Conservation (phyloP, 2,329 filamentous ascomycete species). For the Biscogniauxia sp. region DNA sequence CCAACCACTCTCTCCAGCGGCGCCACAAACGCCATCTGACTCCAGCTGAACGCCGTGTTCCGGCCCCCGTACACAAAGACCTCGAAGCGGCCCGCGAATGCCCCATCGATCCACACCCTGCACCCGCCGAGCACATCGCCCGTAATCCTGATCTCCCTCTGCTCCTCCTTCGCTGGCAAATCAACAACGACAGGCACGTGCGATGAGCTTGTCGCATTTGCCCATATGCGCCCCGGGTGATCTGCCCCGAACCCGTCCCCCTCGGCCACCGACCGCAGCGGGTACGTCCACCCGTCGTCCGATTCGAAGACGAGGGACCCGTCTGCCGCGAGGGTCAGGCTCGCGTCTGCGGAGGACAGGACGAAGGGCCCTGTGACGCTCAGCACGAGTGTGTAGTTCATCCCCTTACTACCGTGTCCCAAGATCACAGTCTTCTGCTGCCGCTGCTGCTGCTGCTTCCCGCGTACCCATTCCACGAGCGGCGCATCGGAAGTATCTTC, state of each 20-base stretch:
- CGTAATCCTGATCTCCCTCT: constrained; percentile 38
- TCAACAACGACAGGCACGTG: constrained; percentile 40
- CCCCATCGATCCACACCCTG: constrained; percentile 45
- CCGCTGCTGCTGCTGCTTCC: constrained; percentile 2
- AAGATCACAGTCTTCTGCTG: constrained; percentile 19
- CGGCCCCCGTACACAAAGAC: constrained; percentile 53
- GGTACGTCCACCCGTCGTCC: constrained; percentile 47
- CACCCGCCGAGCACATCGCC: constrained; percentile 46
- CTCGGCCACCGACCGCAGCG: constrained; percentile 44
- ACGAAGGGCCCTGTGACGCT: constrained; percentile 40
- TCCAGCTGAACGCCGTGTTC: constrained; percentile 52
- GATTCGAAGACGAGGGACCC: constrained; percentile 39
- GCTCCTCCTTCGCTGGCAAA: constrained; percentile 2
- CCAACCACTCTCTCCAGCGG: constrained; percentile 36
- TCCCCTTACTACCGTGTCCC: constrained; percentile 41
- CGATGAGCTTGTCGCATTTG: constrained; percentile 44
- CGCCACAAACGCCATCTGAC: constrained; percentile 55
- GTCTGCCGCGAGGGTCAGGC: constrained; percentile 34
- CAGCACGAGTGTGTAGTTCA: constrained; percentile 43
- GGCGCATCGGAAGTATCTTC: constrained; percentile 1
- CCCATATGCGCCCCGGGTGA: constrained; percentile 52
- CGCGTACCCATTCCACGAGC: constrained; percentile 33
- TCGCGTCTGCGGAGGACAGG: constrained; percentile 42
- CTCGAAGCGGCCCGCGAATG: constrained; percentile 50
- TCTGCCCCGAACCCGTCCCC: constrained; percentile 44